Evolutionary conservation across 352 stramenopile genomes (phyloP), one percentile per base, ranked within the genome.

Genomic region (Phytophthora agathidicida): DNA sequence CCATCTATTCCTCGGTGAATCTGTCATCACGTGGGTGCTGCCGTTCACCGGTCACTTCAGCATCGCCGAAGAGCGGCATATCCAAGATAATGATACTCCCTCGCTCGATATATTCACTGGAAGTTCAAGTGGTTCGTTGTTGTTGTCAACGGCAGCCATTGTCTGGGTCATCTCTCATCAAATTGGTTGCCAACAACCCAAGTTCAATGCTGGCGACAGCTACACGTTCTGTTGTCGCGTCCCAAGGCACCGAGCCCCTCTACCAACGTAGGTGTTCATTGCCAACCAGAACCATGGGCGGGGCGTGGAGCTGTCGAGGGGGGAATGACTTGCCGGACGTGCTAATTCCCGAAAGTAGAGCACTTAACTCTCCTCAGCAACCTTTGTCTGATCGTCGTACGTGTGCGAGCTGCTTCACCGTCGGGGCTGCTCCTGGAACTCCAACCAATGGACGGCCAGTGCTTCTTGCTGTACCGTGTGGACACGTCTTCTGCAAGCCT

Each of bases 401-500:
- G 9, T 73, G 64, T 16, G 41, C 31, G 26, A 68, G 58, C 44
- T 73, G 58, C 46, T 47, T 61, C 35, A 54, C 17, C 14, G 37
- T 46, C 14, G 55, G 44, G 5, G 42, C 4, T 39, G 11, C 50
- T 3, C 39, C 37, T 7, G 44, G 44, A 19, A 23, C 27, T 22
- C 26, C 24, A 28, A 33, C 41, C 42, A 28, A 24, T 17, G 59
- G 59, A 7, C 43, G 20, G 27, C 31, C n/a, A 3, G 11, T 44
- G 24, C 50, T 65, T 3, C 46, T 52, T 19, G 50, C 38, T 4
- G 32, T 73, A 17, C 58, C 64, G 1, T 74, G 65, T 13, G 60
- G 65, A 19, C 65, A 74, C 28, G 49, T 61, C 14, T 74, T 61
- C 33, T 74, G 60, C 22, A 27, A 63, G n/a, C 16, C 50, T 2